phyloP scores from a whole-genome alignment of 257 asterid genomes.

The Plantago elongata region DNA sequence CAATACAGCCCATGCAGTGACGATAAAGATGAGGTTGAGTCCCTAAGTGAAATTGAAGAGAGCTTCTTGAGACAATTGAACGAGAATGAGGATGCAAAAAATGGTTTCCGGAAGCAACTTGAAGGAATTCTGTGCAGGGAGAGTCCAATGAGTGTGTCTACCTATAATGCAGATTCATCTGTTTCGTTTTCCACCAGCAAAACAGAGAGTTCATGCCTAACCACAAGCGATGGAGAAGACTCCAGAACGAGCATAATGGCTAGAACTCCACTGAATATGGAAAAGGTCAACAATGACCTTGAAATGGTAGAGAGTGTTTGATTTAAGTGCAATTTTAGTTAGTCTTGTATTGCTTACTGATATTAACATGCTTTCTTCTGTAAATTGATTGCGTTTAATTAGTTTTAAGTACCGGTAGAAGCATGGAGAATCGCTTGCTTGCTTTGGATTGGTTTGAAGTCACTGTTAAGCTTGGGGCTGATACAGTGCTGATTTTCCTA shows the following conservation, averaged over 20 bases:
- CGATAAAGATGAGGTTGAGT: slow-evolving; percentile 58
- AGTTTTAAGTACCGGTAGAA: slow-evolving; percentile 24
- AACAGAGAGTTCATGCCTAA: slow-evolving; percentile 42
- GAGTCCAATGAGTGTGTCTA: slow-evolving; percentile 38
- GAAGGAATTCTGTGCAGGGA: slow-evolving; percentile 67
- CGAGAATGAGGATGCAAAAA: slow-evolving; percentile 68
- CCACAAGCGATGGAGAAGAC: slow-evolving; percentile 64
- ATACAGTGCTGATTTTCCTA: slow-evolving; percentile 31
- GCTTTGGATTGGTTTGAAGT: slow-evolving; percentile 31
- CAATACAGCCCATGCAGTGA: slow-evolving; percentile 38
- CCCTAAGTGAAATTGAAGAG: slow-evolving; percentile 73
- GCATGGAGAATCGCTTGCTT: slow-evolving; percentile 21
- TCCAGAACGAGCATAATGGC: slow-evolving; percentile 32
- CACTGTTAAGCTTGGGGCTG: slow-evolving; percentile 73
- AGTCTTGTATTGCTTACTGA: slow-evolving; percentile 22
- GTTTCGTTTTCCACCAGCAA: slow-evolving; percentile 40
- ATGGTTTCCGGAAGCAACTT: slow-evolving; percentile 67
- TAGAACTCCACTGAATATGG: slow-evolving; percentile 7
- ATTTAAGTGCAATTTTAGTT: slow-evolving; percentile 10
- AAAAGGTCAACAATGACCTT: slow-evolving; percentile 20
- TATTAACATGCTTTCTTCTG: slow-evolving; percentile 31
- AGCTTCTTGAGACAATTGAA: slow-evolving; percentile 65
- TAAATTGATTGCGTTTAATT: slow-evolving; percentile 33
- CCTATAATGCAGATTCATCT: slow-evolving; percentile 38
- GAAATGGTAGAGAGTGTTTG: slow-evolving; percentile 30